A percentile compares a stretch with the other conserved stretches of the same genome.
phyloP scores from a whole-genome alignment of 345 rosid genomes.

The Pistacia vera region DNA sequence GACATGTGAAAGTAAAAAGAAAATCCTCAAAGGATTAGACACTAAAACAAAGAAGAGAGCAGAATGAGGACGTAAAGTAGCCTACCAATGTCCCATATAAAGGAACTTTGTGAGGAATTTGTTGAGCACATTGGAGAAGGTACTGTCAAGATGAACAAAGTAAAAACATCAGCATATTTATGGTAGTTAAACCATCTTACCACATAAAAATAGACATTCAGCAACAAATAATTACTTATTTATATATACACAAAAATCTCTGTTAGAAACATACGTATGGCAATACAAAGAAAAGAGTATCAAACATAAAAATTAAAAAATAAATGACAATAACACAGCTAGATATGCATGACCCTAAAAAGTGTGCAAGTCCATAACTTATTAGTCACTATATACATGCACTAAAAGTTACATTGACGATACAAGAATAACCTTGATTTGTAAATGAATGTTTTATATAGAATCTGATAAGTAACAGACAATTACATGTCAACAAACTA shows the following conservation, averaged over 20 bases:
- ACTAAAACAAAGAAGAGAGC: background rate
- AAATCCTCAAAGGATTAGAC: background rate
- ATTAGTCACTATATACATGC: too few relatives aligned
- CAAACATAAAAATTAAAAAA: background rate
- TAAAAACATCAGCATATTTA: background rate
- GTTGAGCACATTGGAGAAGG: conserved; percentile 79
- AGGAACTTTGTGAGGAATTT: conserved; percentile 95
- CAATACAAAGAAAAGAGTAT: background rate
- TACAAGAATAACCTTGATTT: background rate
- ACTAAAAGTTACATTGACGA: background rate
- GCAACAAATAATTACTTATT: background rate
- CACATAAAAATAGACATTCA: background rate
- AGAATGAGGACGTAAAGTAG: conserved; percentile 19
- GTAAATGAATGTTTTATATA: too few relatives aligned
- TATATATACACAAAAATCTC: background rate
- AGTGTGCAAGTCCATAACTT: background rate
- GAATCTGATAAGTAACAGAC: background rate
- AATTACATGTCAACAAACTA: background rate
- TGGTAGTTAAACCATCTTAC: conserved; percentile 1
- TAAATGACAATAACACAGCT: background rate
- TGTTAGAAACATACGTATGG: background rate
- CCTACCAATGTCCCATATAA: conserved; percentile 86
- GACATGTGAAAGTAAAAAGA: background rate
- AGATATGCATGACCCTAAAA: background rate
- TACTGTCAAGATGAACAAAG: conserved; percentile 50